Percentiles rank a stretch among this genome's conserved stretches.
These are phyloP conservation scores for Vitis riparia DNA, from an alignment of 164 flowering plant species.

Conservation along the genomic window DNA sequence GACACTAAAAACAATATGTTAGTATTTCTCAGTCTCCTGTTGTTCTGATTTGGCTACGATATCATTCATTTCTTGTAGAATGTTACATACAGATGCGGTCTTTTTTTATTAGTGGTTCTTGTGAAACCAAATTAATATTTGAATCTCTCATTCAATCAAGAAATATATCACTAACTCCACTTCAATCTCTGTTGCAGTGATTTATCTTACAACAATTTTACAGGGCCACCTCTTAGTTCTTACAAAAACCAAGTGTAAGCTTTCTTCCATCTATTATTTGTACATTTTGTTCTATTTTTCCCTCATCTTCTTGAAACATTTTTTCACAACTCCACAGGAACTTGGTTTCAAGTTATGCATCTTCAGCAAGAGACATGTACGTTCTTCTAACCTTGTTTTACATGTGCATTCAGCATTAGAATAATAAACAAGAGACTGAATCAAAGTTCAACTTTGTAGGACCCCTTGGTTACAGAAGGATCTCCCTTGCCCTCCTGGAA, in stretches of 20 bases:
- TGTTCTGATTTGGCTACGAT: too few relatives aligned
- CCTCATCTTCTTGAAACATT: neutral
- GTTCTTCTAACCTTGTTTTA: constrained; percentile 6
- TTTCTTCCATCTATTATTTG: neutral
- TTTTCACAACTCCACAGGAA: constrained; percentile 39
- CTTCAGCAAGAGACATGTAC: constrained; percentile 38
- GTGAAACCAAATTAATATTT: too few relatives aligned
- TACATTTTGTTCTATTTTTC: neutral
- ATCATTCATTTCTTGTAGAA: too few relatives aligned
- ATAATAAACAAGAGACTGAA: neutral
- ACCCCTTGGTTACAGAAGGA: constrained; percentile 51
- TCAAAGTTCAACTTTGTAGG: constrained; percentile 22
- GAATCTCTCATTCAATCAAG: neutral
- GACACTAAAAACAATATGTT: constrained; percentile 34
- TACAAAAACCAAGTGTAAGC: constrained; percentile 39
- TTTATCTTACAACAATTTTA: constrained; percentile 74
- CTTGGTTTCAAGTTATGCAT: constrained; percentile 41
- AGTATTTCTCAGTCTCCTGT: constrained; percentile 21
- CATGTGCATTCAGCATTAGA: neutral
- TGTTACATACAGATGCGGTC: too few relatives aligned
- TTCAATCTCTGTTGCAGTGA: constrained; percentile 51
- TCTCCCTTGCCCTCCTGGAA: constrained; percentile 48
- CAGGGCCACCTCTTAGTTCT: constrained; percentile 17
- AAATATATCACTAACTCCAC: neutral
- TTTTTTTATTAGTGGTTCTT: neutral